Base-by-base conservation (phyloP, 176 grass and related monocot species). In the Areca catechu region DNA sequence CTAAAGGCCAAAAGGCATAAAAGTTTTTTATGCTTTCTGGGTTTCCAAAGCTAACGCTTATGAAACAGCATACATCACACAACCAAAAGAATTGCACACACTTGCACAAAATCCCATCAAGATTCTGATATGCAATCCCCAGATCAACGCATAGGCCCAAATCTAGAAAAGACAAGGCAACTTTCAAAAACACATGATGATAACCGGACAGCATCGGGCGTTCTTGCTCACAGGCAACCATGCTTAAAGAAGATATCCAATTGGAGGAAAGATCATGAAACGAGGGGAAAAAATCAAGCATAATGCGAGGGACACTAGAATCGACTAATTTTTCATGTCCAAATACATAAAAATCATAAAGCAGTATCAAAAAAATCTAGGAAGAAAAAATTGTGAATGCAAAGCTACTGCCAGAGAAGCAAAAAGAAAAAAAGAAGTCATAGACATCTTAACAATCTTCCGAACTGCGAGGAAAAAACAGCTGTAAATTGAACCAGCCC, bases 111-210 rank as follows among this genome's bases (percentile, higher is more conserved):
- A 71, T 63, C 73, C 66, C 49, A 63, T 75, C 72, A 70, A 78
- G 43, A 58, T 77, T 63, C 84, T 79, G 78, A 63, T 71, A 78
- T 18, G 57, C 78, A 77, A 77, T 79, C 70, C 79, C 62, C 69
- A 86, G 43, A 86, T 74, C 51, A 43, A 37, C 56, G 66, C 70
- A 81, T 54, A 63, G 22, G 57, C 60, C 78, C 78, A 69, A 48
- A 77, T 86, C 78, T 78, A 86, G 29, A 69, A 70, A 86, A 78
- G 57, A 71, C 72, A 67, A 80, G 51, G 19, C 64, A 77, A 78
- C 69, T 70, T 86, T 86, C 74, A 77, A 86, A 71, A 50, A 55
- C n/a, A 53, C 22, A 56, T 58, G 74, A 63, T 20, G 9, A 77
- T 55, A 81, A 58, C 21, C 49, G 54, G 49, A 22, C 68, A 65